Conservation (phyloP, 2,329 filamentous ascomycete species). For the Plectosphaerella cucumerina region DNA sequence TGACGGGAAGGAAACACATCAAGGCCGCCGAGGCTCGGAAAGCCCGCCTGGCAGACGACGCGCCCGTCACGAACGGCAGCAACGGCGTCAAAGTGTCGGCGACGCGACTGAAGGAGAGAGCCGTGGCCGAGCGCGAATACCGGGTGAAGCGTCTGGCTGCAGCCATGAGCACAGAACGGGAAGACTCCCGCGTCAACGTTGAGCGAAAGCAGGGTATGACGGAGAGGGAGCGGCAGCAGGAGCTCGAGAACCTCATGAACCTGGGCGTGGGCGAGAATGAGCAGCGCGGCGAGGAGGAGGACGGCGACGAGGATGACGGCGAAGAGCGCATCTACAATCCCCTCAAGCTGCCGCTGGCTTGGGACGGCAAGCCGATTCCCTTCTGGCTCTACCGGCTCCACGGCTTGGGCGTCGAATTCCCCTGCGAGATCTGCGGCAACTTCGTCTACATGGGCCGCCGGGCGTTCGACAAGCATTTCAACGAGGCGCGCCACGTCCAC, state of each 20-base stretch:
- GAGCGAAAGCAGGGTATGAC: slow-evolving; percentile 98
- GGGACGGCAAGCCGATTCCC: slow-evolving; percentile 98
- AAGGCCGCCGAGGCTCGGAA: slow-evolving; percentile 69
- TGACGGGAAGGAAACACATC: slow-evolving; percentile 89
- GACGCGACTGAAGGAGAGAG: slow-evolving; percentile 76
- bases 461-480: slow-evolving; percentile 98
- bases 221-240: slow-evolving; percentile 88
- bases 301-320: slow-evolving; percentile 69
- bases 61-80: slow-evolving; percentile 20
- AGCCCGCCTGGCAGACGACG: slow-evolving; percentile 36
- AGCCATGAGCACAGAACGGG: slow-evolving; percentile 80
- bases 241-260: slow-evolving; percentile 79
- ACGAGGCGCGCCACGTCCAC: slow-evolving; percentile 87
- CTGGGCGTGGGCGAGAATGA: slow-evolving; percentile 37
- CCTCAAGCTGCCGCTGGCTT: slow-evolving; percentile 88
- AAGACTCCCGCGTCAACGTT: slow-evolving; percentile 89
- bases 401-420: slow-evolving; percentile 88
- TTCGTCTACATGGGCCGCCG: slow-evolving; percentile 98
- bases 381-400: slow-evolving; percentile 99
- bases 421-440: slow-evolving; percentile 96
- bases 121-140: slow-evolving; percentile 84
- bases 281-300: slow-evolving; percentile 45
- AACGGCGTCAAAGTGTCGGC: slow-evolving; percentile 28
- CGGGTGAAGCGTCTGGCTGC: slow-evolving; percentile 75
- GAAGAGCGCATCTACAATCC: slow-evolving; percentile 96